phyloP scores from a whole-genome alignment of 2,329 filamentous ascomycete genomes.

The Penicillium sp. region DNA sequence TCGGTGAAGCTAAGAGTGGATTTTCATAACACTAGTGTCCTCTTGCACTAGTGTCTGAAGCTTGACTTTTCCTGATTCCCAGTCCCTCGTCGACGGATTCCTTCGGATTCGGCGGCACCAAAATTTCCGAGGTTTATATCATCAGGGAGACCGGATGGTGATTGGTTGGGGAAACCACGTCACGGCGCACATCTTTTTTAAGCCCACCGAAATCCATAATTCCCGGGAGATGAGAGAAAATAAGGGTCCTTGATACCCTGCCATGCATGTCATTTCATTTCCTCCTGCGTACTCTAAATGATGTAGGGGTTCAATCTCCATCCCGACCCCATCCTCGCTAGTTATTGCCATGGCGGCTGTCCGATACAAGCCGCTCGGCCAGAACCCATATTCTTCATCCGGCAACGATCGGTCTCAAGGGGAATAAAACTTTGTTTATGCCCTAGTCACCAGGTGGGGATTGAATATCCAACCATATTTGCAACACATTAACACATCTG shows the following conservation, averaged over 20 bases:
- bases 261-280: no score
- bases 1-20: slow-evolving; percentile 9
- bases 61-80: neutral
- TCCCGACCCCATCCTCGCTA: slow-evolving; percentile 7
- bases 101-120: no score
- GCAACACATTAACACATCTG: neutral
- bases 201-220: no score
- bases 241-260: no score
- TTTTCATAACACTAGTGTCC: neutral
- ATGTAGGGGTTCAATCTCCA: no score
- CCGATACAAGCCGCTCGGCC: slow-evolving; percentile 17
- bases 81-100: no score
- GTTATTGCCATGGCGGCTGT: slow-evolving; percentile 17
- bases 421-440: slow-evolving; percentile 16
- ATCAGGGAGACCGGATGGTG: no score
- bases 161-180: no score
- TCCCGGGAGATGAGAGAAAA: no score
- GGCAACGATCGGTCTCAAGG: slow-evolving; percentile 14
- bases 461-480: slow-evolving; percentile 15
- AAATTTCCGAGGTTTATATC: no score
- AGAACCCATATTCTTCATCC: slow-evolving; percentile 9
- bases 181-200: no score
- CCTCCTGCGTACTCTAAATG: no score
- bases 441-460: neutral
- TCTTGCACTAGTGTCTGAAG: neutral